These are phyloP conservation scores for Wickerhamiella azyma DNA, from an alignment of 805 yeast genomes.

Conservation along the genomic window DNA sequence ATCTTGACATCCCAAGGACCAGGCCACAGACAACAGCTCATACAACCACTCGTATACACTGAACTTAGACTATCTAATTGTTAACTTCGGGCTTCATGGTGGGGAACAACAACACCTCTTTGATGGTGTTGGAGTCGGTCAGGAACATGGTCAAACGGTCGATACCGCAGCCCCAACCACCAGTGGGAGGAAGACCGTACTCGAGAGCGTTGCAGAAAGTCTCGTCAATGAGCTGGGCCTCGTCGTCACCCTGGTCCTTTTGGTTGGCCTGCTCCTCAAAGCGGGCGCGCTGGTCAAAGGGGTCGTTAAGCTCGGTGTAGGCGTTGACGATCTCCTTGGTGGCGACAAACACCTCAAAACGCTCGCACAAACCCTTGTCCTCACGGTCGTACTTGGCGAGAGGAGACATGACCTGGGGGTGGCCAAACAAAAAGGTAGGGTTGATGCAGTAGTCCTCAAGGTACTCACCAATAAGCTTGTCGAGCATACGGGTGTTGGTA, in stretches of 20 bases:
- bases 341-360: slow-evolving; percentile 96
- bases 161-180: slow-evolving; percentile 99
- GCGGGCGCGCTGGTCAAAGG: slow-evolving; percentile 94
- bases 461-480: slow-evolving; percentile 91
- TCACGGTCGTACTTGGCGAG: slow-evolving; percentile 91
- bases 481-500: slow-evolving; percentile 97
- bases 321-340: slow-evolving; percentile 98
- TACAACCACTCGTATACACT: no score
- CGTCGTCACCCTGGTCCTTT: slow-evolving; percentile 98
- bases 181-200: slow-evolving; percentile 98
- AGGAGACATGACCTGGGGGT: slow-evolving; percentile 99
- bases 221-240: slow-evolving; percentile 94
- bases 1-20: no score
- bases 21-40: no score
- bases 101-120: slow-evolving; percentile 97
- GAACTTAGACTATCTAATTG: slow-evolving; percentile 11
- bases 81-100: slow-evolving; percentile 86
- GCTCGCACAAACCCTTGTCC: slow-evolving; percentile 89
- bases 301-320: slow-evolving; percentile 97
- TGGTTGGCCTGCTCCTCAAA: slow-evolving; percentile 98
- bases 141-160: slow-evolving; percentile 97
- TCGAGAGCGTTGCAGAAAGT: slow-evolving; percentile 95
- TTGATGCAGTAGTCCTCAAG: slow-evolving; percentile 81
- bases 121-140: slow-evolving; percentile 89
- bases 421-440: slow-evolving; percentile 97